Conservation (phyloP, 139 green algal genomes). For the Chlamydomonas sphaeroides region DNA sequence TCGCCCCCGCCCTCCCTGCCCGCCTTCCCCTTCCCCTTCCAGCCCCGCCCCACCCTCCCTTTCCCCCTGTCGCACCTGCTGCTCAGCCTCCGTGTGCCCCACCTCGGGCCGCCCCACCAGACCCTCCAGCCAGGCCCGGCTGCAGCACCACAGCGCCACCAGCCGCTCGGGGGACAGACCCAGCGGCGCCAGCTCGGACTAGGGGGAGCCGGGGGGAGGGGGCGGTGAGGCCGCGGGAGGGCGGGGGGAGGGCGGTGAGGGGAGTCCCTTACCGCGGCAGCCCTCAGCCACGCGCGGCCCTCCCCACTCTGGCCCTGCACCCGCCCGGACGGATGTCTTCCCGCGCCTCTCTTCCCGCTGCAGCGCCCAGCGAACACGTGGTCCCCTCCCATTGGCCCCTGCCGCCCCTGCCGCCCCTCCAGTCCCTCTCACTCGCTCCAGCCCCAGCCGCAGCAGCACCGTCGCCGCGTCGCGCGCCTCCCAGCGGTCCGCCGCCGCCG, state of each 20-base stretch:
- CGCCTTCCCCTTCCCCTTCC: background rate
- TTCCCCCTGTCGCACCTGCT: background rate
- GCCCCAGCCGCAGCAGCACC: constrained; percentile 37
- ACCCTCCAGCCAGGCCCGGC: constrained; percentile 44
- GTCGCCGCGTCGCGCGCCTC: constrained; percentile 46
- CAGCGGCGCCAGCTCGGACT: constrained; percentile 25
- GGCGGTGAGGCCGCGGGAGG: background rate
- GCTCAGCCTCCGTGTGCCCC: constrained; percentile 18
- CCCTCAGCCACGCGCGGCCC: background rate
- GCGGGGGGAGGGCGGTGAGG: background rate
- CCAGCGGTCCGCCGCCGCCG: constrained; percentile 47
- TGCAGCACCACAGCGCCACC: constrained; percentile 42
- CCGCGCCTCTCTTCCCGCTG: too few species aligned
- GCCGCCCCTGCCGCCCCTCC: background rate
- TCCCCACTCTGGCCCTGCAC: background rate
- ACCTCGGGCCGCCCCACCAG: background rate
- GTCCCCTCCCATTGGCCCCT: background rate
- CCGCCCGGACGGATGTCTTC: too few species aligned
- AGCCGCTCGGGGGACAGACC: background rate
- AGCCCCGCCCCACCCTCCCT: too few species aligned
- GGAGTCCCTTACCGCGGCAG: background rate
- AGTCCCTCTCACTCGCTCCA: background rate
- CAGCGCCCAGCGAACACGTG: background rate
- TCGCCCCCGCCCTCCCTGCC: too few species aligned
- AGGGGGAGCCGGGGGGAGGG: background rate